These are phyloP conservation scores for Decorospora gaudefroyi DNA, from an alignment of 2,329 filamentous ascomycete genomes.

Conservation along the genomic window DNA sequence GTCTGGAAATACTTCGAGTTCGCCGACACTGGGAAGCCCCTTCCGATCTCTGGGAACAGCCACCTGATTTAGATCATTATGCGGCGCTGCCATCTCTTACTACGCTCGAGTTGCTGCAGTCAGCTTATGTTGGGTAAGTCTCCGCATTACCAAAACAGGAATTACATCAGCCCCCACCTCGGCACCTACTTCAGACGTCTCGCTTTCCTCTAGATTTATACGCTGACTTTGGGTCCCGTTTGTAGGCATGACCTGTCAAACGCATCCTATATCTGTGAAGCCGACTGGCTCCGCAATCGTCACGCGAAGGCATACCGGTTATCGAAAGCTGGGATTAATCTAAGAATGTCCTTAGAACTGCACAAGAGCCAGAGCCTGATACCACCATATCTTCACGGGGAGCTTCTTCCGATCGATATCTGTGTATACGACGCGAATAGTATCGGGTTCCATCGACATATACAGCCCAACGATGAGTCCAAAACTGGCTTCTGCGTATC, in stretches of 20 bases:
- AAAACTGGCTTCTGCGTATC: background rate
- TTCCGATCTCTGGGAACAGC: conserved; percentile 36
- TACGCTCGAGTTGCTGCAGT: conserved; percentile 37
- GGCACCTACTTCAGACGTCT: too few relatives aligned
- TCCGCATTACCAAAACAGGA: too few relatives aligned
- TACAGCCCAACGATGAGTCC: conserved; percentile 7
- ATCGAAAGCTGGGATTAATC: conserved; percentile 32
- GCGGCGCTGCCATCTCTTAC: conserved; percentile 31
- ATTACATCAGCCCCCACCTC: too few relatives aligned
- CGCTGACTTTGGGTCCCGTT: background rate
- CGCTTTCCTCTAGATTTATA: background rate
- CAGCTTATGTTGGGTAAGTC: conserved; percentile 17
- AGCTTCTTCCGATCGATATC: conserved; percentile 27
- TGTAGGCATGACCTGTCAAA: conserved; percentile 11
- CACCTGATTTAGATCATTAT: conserved; percentile 34
- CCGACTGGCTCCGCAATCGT: conserved; percentile 31
- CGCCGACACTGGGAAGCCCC: conserved; percentile 28
- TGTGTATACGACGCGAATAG: conserved; percentile 54
- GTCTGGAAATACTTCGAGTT: conserved; percentile 35
- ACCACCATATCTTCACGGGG: conserved; percentile 42
- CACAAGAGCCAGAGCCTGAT: conserved; percentile 28
- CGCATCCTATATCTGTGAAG: conserved; percentile 30
- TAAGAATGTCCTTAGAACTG: conserved; percentile 36
- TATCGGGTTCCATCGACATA: conserved; percentile 34
- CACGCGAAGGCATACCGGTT: conserved; percentile 37